A percentile compares a stretch with the other conserved stretches of the same genome.
These are phyloP conservation scores for Alnus rubra DNA, from an alignment of 306 rosid genomes.

Conservation along the genomic window DNA sequence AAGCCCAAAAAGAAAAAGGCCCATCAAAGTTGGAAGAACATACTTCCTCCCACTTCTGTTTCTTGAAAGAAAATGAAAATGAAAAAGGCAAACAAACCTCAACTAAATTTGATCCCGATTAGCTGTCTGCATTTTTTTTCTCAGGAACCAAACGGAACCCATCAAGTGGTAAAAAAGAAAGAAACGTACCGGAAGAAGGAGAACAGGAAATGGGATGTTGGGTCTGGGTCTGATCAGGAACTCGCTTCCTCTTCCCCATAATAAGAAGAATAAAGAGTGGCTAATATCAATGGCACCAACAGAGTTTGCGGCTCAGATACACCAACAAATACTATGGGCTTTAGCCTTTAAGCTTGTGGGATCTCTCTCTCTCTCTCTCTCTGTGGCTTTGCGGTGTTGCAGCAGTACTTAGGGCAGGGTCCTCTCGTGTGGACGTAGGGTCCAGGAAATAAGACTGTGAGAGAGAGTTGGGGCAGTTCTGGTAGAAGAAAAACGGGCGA, in stretches of 20 bases:
- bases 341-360: slow-evolving; percentile 25
- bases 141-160: slow-evolving; percentile 23
- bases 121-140: slow-evolving; percentile 23
- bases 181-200: slow-evolving; percentile 49
- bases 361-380: slow-evolving; percentile 17
- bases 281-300: neutral
- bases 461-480: neutral
- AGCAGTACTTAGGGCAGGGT: slow-evolving; percentile 19
- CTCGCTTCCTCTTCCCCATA: slow-evolving; percentile 67
- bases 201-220: slow-evolving; percentile 42
- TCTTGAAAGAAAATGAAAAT: neutral
- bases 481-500: neutral
- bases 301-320: slow-evolving; percentile 38
- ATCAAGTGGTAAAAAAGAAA: slow-evolving; percentile 22
- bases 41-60: neutral
- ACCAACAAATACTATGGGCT: slow-evolving; percentile 26
- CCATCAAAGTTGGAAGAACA: neutral
- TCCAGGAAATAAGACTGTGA: slow-evolving; percentile 17
- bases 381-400: slow-evolving; percentile 52
- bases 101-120: slow-evolving; percentile 17
- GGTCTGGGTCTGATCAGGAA: slow-evolving; percentile 49
- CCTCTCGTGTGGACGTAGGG: slow-evolving; percentile 32
- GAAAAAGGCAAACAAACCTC: neutral
- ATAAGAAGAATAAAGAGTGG: neutral
- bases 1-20: neutral